Conservation (phyloP, 306 rosid genomes). For the Dicorynia guianensis region DNA sequence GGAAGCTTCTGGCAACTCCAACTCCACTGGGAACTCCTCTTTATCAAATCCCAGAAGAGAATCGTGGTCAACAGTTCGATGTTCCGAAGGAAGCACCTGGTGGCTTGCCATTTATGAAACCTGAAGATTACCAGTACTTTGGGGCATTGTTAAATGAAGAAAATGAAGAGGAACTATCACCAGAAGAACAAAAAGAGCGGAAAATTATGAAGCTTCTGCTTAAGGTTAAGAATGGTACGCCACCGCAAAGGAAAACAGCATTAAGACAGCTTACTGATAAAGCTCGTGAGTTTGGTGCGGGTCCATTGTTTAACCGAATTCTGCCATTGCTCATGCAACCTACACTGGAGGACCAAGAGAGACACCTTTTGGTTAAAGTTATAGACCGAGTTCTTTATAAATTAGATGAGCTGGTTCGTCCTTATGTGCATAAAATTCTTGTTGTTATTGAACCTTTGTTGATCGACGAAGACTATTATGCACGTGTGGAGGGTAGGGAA, state of each 20-base stretch:
- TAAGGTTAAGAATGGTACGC: constrained; percentile 79
- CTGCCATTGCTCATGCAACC: constrained; percentile 84
- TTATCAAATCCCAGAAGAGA: constrained; percentile 77
- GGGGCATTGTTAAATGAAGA: constrained; percentile 78
- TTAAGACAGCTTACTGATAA: constrained; percentile 80
- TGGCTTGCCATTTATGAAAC: constrained; percentile 81
- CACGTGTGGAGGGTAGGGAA: constrained; percentile 96
- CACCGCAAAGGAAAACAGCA: constrained; percentile 81
- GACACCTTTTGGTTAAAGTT: constrained; percentile 83
- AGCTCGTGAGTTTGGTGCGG: constrained; percentile 82
- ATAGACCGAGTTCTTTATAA: constrained; percentile 93
- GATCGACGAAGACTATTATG: constrained; percentile 97
- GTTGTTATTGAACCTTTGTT: constrained; percentile 94
- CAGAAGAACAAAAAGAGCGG: constrained; percentile 80
- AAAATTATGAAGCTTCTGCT: constrained; percentile 85
- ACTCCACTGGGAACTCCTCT: constrained; percentile 76
- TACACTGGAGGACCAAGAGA: constrained; percentile 81
- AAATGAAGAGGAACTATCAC: constrained; percentile 72
- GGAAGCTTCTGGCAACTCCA: constrained; percentile 75
- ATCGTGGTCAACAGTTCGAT: constrained; percentile 82
- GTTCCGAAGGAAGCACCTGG: constrained; percentile 76
- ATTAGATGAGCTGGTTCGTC: constrained; percentile 93
- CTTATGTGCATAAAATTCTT: constrained; percentile 94
- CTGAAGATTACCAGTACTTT: constrained; percentile 80
- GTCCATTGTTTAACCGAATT: constrained; percentile 78